Evolutionary conservation across 345 rosid species (phyloP).

Genomic region (Sisymbrium altissimum): DNA sequence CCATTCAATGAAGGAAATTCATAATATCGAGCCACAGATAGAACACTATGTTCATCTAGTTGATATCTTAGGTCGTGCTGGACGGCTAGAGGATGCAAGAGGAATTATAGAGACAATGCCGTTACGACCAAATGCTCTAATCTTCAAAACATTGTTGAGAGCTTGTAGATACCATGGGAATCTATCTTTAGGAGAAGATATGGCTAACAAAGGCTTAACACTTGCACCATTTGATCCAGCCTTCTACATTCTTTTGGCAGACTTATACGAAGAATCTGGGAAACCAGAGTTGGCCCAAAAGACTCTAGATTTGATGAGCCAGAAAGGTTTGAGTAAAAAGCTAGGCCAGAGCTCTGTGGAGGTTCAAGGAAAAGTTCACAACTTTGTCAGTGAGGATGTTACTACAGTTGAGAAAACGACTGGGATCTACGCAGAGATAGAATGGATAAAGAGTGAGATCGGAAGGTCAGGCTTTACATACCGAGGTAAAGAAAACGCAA

Average conservation of each 20-base stretch:
- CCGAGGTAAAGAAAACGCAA: slow-evolving; percentile 18
- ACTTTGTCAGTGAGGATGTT: slow-evolving; percentile 32
- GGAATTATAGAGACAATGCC: slow-evolving; percentile 50
- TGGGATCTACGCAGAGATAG: slow-evolving; percentile 29
- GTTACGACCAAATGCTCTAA: slow-evolving; percentile 39
- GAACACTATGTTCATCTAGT: slow-evolving; percentile 56
- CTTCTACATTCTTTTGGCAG: slow-evolving; percentile 49
- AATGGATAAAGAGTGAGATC: slow-evolving; percentile 18
- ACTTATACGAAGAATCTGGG: slow-evolving; percentile 47
- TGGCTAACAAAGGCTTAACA: slow-evolving; percentile 58
- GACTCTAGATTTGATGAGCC: slow-evolving; percentile 39
- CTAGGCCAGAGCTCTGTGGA: slow-evolving; percentile 29
- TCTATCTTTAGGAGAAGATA: slow-evolving; percentile 58
- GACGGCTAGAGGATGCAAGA: slow-evolving; percentile 56
- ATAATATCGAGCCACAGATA: slow-evolving; percentile 43
- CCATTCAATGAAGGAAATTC: slow-evolving; percentile 36
- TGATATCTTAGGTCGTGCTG: slow-evolving; percentile 53
- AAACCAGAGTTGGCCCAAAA: slow-evolving; percentile 42
- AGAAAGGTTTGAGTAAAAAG: slow-evolving; percentile 28
- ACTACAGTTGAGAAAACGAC: slow-evolving; percentile 13
- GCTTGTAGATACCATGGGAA: slow-evolving; percentile 53
- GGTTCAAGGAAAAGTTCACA: slow-evolving; percentile 29
- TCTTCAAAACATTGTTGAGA: slow-evolving; percentile 53
- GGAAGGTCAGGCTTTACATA: slow-evolving; percentile 19
- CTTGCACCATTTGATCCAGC: slow-evolving; percentile 50